Base-by-base conservation (phyloP, 2,329 filamentous ascomycete genomes). In the Fonsecaea pedrosoi region DNA sequence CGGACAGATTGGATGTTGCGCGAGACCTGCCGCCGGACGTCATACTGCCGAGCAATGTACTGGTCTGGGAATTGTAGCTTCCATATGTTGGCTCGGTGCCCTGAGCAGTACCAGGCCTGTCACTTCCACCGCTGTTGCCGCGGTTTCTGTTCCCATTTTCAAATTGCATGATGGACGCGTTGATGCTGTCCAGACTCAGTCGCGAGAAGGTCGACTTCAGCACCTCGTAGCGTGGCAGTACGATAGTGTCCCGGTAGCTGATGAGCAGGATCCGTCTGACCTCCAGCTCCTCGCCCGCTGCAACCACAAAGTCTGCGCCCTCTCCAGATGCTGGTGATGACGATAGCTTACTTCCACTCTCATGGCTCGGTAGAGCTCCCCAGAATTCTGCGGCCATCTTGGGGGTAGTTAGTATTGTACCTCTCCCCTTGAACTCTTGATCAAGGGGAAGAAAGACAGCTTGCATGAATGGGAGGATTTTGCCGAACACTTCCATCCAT, bases 361-460 rank as follows among this genome's bases (percentile, higher is more conserved):
- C 72, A 5, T 81, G 80, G 60, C 83, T 84, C 61, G 89, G 82
- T 18, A 91, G 84, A 6, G 89, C 89, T 34, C 91, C 91, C 93
- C 94, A 98, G 74, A 97, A 97, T 67, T 98, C 94, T 48, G 89
- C 88, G 3, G 72, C 72, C 4, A 94, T 91, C 78, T 96, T 90
- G 4, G 92, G 88, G 0, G 86, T 78, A 0, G 86, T 89, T 86
- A 98, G 90, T 63, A 98, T 86, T 0, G 87, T 83, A 15, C 95
- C 95, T 55, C 86, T 86, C 5, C 94, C 95, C 61, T 92, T 90
- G 76, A 99, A 96, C 76, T 99, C 95, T 10, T 97, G 86, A 75
- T 99, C 95, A 0, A 99, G 82, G 0, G 94, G 95, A 1, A 99
- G 82, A 75, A 99, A 97, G 0, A 97, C 94, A 0, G 94, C 93